Conservation (phyloP, 1,284 basidiomycete genomes). For the Cryptococcus floricola region DNA sequence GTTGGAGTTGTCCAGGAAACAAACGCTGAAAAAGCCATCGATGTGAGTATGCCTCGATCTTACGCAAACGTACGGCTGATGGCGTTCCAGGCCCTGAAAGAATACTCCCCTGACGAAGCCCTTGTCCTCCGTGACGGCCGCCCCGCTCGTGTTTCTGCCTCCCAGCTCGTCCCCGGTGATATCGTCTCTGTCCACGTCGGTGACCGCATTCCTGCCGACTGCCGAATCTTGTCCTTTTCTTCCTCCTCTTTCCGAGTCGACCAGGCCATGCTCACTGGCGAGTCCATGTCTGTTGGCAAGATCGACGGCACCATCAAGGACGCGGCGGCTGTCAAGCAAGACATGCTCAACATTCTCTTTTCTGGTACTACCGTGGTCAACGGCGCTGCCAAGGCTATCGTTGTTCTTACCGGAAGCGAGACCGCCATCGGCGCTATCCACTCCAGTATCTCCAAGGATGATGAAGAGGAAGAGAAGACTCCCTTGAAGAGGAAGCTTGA, state of each 20-base stretch:
- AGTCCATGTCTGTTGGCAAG: constrained; percentile 84
- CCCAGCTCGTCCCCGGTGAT: constrained; percentile 88
- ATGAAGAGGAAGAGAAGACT: constrained; percentile 71
- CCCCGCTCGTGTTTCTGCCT: constrained; percentile 70
- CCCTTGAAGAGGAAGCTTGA: constrained; percentile 92
- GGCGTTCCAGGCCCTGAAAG: constrained; percentile 73
- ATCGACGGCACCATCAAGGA: constrained; percentile 64
- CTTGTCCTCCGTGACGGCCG: constrained; percentile 76
- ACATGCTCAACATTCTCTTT: constrained; percentile 92
- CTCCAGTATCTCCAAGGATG: constrained; percentile 64
- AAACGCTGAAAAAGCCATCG: constrained; percentile 91
- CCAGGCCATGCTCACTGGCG: constrained; percentile 91
- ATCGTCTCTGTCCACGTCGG: constrained; percentile 84
- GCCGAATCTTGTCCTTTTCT: constrained; percentile 78
- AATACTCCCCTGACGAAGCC: constrained; percentile 92
- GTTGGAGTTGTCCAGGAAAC: constrained; percentile 94
- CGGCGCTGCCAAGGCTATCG: constrained; percentile 76
- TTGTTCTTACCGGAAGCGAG: constrained; percentile 74
- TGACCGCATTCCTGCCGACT: constrained; percentile 91
- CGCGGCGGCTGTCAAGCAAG: constrained; percentile 80
- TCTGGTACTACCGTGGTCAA: constrained; percentile 92
- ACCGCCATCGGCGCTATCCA: constrained; percentile 95
- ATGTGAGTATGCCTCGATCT: constrained; percentile 57
- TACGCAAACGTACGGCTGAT: not conserved
- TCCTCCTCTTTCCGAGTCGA: constrained; percentile 82